These are phyloP conservation scores for Candida railenensis DNA, from an alignment of 805 yeast species.

Conservation along the genomic window DNA sequence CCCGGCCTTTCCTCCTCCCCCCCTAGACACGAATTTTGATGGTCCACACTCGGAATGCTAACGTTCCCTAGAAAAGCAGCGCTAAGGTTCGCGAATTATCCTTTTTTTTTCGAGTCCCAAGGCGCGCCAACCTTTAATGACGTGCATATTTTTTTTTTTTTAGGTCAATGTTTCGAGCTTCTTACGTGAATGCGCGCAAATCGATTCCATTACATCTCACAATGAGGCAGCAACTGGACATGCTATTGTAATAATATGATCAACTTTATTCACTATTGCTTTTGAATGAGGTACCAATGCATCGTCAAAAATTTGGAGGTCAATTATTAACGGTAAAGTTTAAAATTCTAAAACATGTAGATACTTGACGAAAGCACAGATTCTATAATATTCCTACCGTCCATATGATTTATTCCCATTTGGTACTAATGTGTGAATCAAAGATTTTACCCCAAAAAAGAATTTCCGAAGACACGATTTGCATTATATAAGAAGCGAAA, in stretches of 20 bases:
- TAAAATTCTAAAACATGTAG: background rate
- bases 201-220: background rate
- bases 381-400: background rate
- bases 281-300: background rate
- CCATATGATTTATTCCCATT: background rate
- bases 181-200: background rate
- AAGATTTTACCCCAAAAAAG: background rate
- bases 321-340: background rate
- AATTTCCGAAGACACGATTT: background rate
- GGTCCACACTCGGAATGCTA: background rate
- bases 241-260: background rate
- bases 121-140: background rate
- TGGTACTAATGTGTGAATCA: background rate
- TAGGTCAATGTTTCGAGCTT: background rate
- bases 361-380: background rate
- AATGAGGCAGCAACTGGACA: constrained; percentile 3
- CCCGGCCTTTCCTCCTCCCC: background rate
- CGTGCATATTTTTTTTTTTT: background rate
- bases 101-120: background rate
- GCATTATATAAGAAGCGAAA: background rate
- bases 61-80: background rate
- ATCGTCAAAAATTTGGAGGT: background rate
- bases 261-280: background rate
- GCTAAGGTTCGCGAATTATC: background rate
- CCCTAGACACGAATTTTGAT: background rate